Percentiles rank a stretch among this genome's conserved stretches.
These are phyloP conservation scores for Tetrahymena borealis DNA, from an alignment of 73 alveolate species.

Conservation along the genomic window DNA sequence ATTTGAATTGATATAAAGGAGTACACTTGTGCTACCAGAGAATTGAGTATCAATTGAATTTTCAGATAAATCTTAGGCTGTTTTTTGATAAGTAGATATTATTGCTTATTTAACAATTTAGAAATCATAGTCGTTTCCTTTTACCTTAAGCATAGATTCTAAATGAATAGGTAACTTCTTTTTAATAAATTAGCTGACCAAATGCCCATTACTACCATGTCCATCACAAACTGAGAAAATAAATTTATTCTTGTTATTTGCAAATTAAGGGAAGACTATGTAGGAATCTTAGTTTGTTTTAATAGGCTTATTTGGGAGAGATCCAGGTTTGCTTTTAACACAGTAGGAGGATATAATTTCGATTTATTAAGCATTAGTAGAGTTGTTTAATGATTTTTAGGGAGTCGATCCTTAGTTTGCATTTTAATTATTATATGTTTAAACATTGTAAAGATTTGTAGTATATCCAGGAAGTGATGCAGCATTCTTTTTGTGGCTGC, in stretches of 20 bases:
- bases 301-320: constrained; percentile 12
- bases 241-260: constrained; percentile 54
- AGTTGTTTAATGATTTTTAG: background rate
- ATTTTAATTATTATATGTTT: background rate
- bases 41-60: constrained; percentile 56
- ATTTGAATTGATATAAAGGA: constrained; percentile 44
- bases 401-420: background rate
- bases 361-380: background rate
- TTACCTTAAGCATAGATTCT: constrained; percentile 33
- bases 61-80: constrained; percentile 26
- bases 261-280: constrained; percentile 7
- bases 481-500: background rate
- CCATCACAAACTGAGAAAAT: constrained; percentile 94
- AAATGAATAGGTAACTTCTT: constrained; percentile 54
- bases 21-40: constrained; percentile 65
- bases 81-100: constrained; percentile 24
- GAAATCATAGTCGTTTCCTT: background rate
- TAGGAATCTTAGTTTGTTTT: constrained; percentile 36
- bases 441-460: background rate
- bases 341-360: background rate
- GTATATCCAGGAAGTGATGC: background rate
- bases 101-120: constrained; percentile 30
- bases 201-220: constrained; percentile 94
- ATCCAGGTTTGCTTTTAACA: constrained; percentile 13
- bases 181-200: constrained; percentile 76